Percentiles rank a stretch among this genome's conserved stretches.
Conservation (phyloP, 176 grass and related monocot genomes). For the Zea luxurians region DNA sequence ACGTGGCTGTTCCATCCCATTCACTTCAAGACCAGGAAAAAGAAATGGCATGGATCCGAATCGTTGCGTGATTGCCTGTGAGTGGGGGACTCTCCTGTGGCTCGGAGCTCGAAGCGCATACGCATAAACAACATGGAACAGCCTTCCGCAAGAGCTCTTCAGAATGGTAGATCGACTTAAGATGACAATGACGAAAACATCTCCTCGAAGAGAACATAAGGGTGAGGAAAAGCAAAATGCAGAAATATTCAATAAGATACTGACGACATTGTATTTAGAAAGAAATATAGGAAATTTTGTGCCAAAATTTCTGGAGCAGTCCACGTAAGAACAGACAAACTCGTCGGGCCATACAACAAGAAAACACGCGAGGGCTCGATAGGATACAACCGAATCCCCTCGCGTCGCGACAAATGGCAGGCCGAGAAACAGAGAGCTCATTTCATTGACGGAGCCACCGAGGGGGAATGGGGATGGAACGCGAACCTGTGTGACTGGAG, state of each 20-base stretch:
- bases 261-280: background rate
- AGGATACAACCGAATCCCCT: slow-evolving; percentile 5
- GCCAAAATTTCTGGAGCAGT: background rate
- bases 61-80: background rate
- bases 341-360: background rate
- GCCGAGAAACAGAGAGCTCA: background rate
- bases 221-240: background rate
- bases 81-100: slow-evolving; percentile 14
- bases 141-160: slow-evolving; percentile 14
- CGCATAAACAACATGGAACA: slow-evolving; percentile 18
- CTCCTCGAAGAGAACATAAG: background rate
- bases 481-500: slow-evolving; percentile 29
- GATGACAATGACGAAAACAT: slow-evolving; percentile 9
- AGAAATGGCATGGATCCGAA: slow-evolving; percentile 27
- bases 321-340: background rate
- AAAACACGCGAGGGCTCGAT: background rate
- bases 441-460: background rate
- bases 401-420: background rate
- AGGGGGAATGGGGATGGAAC: background rate
- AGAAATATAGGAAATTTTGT: background rate
- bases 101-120: slow-evolving; percentile 30
- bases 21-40: slow-evolving; percentile 35
- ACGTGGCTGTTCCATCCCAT: slow-evolving; percentile 32
- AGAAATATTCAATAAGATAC: background rate
- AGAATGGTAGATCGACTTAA: background rate